Conservation (phyloP, 2,329 filamentous ascomycete species). For the Arachnomyces sp. region DNA sequence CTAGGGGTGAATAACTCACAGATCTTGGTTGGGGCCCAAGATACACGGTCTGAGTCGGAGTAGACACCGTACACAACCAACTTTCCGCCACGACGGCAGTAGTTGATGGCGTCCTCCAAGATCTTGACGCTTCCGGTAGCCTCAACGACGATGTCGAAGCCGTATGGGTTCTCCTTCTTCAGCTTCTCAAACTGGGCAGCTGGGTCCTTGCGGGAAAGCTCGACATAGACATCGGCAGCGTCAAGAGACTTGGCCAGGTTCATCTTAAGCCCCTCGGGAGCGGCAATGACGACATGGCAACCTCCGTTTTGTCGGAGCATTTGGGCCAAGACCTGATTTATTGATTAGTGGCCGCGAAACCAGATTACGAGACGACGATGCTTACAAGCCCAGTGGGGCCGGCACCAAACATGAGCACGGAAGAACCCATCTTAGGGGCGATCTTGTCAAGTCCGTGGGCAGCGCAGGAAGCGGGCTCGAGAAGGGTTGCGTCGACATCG, state of each 20-base stretch:
- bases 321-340: conserved; percentile 45
- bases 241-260: conserved; percentile 49
- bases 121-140: conserved; percentile 62
- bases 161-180: conserved; percentile 58
- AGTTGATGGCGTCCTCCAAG: conserved; percentile 62
- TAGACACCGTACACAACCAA: conserved; percentile 67
- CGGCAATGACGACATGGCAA: conserved; percentile 61
- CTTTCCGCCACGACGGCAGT: conserved; percentile 62
- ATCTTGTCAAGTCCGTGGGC: conserved; percentile 62
- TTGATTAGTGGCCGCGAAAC: too few species aligned
- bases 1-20: conserved; percentile 40
- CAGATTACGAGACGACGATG: not conserved
- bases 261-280: conserved; percentile 61
- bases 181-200: conserved; percentile 54
- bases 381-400: conserved; percentile 55
- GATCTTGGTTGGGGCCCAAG: conserved; percentile 64
- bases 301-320: conserved; percentile 58
- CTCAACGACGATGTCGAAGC: conserved; percentile 65
- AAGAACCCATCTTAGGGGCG: conserved; percentile 54
- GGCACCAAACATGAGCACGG: conserved; percentile 57
- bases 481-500: conserved; percentile 58
- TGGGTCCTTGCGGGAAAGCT: conserved; percentile 43
- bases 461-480: conserved; percentile 62
- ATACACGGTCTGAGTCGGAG: conserved; percentile 51
- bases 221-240: conserved; percentile 42